Evolutionary conservation across 1,284 basidiomycete genomes (phyloP).

Genomic region (Ceratorhiza oryzae-sativae): DNA sequence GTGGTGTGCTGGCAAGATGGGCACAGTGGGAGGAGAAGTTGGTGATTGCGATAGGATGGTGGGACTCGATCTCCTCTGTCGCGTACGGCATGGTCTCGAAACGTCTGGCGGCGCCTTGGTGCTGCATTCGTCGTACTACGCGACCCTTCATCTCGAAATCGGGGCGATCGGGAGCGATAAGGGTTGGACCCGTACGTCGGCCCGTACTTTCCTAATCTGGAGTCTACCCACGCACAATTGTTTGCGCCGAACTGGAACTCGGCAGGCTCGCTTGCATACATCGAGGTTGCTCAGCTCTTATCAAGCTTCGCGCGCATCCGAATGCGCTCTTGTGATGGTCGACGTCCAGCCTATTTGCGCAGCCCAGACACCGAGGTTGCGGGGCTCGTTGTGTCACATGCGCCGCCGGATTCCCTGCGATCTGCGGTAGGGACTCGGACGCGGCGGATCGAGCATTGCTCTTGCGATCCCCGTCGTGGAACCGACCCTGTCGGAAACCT

Average conservation of each 20-base stretch:
- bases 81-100: slow-evolving; percentile 1
- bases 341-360: neutral
- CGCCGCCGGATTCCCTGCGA: slow-evolving; percentile 21
- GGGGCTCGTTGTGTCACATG: slow-evolving; percentile 32
- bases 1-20: slow-evolving; percentile 2
- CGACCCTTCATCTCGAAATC: slow-evolving; percentile 17
- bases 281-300: neutral
- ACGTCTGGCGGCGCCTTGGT: neutral
- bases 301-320: slow-evolving; percentile 4
- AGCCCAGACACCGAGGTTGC: slow-evolving; percentile 9
- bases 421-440: slow-evolving; percentile 37
- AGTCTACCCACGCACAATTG: neutral
- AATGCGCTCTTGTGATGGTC: neutral
- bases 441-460: slow-evolving; percentile 24
- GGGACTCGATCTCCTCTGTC: neutral
- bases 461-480: neutral
- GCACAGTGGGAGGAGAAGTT: slow-evolving; percentile 28
- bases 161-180: slow-evolving; percentile 36
- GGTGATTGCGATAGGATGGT: slow-evolving; percentile 5
- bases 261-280: neutral
- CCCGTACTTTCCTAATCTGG: slow-evolving; percentile 14
- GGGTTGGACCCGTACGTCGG: slow-evolving; percentile 20
- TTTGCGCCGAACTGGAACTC: slow-evolving; percentile 3
- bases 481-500: neutral
- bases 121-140: neutral